Conservation (phyloP, 2,329 filamentous ascomycete genomes). For the Reticulascus tulasneorum region DNA sequence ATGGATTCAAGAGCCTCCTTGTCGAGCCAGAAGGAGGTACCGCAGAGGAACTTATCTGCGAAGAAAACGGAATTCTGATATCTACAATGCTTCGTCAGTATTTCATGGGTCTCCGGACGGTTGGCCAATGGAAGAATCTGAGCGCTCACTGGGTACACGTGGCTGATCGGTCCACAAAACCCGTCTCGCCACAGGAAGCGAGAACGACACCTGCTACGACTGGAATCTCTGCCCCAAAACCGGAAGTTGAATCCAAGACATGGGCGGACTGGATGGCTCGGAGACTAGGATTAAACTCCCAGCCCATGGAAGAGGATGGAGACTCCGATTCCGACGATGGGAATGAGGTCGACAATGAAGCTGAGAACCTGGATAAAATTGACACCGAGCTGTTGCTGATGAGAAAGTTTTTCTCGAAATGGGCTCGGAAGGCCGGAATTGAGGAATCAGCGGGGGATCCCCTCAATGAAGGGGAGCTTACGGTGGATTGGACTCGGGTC, state of each 20-base stretch:
- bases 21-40: conserved; percentile 70
- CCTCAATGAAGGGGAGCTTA: conserved; percentile 54
- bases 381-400: conserved; percentile 59
- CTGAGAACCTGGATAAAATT: conserved; percentile 38
- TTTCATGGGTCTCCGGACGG: conserved; percentile 78
- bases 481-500: conserved; percentile 73
- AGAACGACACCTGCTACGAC: conserved; percentile 25
- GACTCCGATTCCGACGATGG: conserved; percentile 30
- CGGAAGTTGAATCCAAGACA: conserved; percentile 20
- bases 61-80: conserved; percentile 84
- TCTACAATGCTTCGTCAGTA: conserved; percentile 85
- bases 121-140: conserved; percentile 76
- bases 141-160: conserved; percentile 66
- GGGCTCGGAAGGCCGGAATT: conserved; percentile 66
- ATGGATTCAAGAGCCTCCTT: conserved; percentile 76
- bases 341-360: conserved; percentile 25
- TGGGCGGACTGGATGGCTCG: conserved; percentile 33
- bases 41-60: conserved; percentile 73
- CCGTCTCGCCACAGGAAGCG: conserved; percentile 36
- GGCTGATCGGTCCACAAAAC: conserved; percentile 55
- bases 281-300: conserved; percentile 28
- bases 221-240: conserved; percentile 7
- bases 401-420: conserved; percentile 66
- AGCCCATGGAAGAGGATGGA: conserved; percentile 35
- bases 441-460: conserved; percentile 48